Conservation (phyloP, 2,329 filamentous ascomycete species). For the Rutstroemia sp. region DNA sequence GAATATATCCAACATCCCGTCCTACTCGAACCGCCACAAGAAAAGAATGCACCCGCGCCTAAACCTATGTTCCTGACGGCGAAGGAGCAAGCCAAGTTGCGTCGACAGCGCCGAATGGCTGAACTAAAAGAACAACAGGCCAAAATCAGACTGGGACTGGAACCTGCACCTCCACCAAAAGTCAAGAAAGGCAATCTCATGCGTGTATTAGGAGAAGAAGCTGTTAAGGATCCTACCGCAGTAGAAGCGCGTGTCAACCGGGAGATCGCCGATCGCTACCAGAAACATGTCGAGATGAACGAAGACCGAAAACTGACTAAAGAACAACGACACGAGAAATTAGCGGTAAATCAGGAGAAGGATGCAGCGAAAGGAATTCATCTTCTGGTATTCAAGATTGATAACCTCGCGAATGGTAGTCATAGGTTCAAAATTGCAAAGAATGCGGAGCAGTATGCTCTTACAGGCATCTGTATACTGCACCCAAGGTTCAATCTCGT, state of each 20-base stretch:
- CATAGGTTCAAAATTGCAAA: conserved; percentile 89
- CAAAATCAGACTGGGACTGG: conserved; percentile 85
- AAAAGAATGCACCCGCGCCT: conserved; percentile 67
- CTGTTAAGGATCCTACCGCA: conserved; percentile 92
- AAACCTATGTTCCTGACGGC: conserved; percentile 91
- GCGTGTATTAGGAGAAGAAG: conserved; percentile 80
- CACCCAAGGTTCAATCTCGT: conserved; percentile 84
- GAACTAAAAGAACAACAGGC: conserved; percentile 94
- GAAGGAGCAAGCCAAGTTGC: conserved; percentile 85
- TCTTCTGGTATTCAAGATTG: conserved; percentile 82
- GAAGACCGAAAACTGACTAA: conserved; percentile 82
- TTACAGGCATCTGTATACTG: conserved; percentile 88
- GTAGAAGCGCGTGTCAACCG: conserved; percentile 91
- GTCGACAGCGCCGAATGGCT: conserved; percentile 82
- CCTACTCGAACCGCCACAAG: conserved; percentile 82
- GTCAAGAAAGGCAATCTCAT: conserved; percentile 97
- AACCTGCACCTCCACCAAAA: conserved; percentile 86
- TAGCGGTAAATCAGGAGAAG: conserved; percentile 73
- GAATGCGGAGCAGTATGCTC: conserved; percentile 81
- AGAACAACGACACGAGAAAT: conserved; percentile 78
- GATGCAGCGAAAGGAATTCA: conserved; percentile 83
- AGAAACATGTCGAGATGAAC: conserved; percentile 71
- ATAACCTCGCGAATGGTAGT: conserved; percentile 82
- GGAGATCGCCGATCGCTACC: conserved; percentile 80
- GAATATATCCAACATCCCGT: conserved; percentile 90